phyloP scores from a whole-genome alignment of 495 filamentous ascomycete genomes.

The Trichoderma virens region DNA sequence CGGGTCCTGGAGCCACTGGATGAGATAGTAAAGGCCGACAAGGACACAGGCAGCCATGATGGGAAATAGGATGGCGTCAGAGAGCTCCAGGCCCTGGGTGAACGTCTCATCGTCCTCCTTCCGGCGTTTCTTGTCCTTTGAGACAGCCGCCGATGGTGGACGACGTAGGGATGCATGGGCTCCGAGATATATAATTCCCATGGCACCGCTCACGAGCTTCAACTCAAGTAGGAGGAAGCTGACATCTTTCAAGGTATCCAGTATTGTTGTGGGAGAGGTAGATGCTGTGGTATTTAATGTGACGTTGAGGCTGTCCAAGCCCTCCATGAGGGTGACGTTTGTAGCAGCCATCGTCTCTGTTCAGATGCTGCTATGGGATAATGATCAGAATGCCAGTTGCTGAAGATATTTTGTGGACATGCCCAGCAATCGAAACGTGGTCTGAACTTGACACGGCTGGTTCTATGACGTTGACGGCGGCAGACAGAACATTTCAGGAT shows the following conservation, averaged over 20 bases:
- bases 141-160: conserved; percentile 67
- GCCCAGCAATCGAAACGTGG: not conserved
- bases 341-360: not conserved
- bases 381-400: not conserved
- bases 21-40: conserved; percentile 74
- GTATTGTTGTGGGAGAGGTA: not conserved
- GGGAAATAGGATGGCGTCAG: conserved; percentile 82
- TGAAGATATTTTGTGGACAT: not conserved
- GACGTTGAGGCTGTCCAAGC: conserved; percentile 8
- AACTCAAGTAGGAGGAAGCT: conserved; percentile 31
- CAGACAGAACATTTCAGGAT: not conserved
- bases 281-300: not conserved
- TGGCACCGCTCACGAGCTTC: conserved; percentile 32
- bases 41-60: conserved; percentile 69
- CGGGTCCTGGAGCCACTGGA: conserved; percentile 82
- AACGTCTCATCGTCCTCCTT: conserved; percentile 53
- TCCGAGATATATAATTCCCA: conserved; percentile 38
- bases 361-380: not conserved
- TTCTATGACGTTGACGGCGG: not conserved
- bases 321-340: not conserved
- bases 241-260: not conserved
- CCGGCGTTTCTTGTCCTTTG: conserved; percentile 31
- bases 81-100: conserved; percentile 69
- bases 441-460: not conserved
- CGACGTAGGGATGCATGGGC: conserved; percentile 51